Conservation (phyloP, 2,329 filamentous ascomycete genomes). For the Colletotrichum lupini region DNA sequence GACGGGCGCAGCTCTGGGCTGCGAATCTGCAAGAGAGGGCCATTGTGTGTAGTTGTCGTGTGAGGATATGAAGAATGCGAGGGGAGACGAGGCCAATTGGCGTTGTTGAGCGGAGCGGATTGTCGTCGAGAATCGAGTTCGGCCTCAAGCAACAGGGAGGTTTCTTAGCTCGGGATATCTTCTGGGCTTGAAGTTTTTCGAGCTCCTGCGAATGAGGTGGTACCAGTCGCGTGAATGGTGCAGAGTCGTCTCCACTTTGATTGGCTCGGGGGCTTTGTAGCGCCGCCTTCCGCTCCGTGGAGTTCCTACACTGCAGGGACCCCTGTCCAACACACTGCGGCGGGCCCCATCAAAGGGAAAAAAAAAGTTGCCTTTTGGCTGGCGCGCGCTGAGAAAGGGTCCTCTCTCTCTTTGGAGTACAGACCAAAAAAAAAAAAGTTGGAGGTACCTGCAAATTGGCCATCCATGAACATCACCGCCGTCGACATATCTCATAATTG, state of each 20-base stretch:
- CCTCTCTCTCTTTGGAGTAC: neutral
- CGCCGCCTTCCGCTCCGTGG: constrained; percentile 44
- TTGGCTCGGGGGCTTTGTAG: constrained; percentile 51
- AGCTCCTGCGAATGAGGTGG: constrained; percentile 40
- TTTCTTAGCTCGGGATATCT: constrained; percentile 31
- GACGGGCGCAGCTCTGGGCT: constrained; percentile 72
- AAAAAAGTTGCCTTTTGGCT: constrained; percentile 48
- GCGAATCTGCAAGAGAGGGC: constrained; percentile 72
- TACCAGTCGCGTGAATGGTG: constrained; percentile 37
- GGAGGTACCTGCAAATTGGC: constrained; percentile 37
- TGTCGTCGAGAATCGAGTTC: constrained; percentile 25
- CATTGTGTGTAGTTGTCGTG: constrained; percentile 55
- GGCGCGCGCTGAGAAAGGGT: constrained; percentile 32
- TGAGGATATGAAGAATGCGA: constrained; percentile 9
- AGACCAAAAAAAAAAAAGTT: constrained; percentile 40
- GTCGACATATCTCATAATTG: constrained; percentile 34
- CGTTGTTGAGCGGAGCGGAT: constrained; percentile 13
- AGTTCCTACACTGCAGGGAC: constrained; percentile 37
- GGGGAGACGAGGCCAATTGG: constrained; percentile 13
- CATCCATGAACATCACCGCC: constrained; percentile 29
- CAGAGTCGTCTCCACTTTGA: constrained; percentile 39
- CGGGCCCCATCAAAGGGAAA: constrained; percentile 40
- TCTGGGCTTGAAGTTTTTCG: constrained; percentile 54
- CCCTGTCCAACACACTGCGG: constrained; percentile 25
- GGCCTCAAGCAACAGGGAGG: constrained; percentile 35